Base-by-base conservation (phyloP, 192 early-diverging fungal species). In the Umbelopsis vinacea region DNA sequence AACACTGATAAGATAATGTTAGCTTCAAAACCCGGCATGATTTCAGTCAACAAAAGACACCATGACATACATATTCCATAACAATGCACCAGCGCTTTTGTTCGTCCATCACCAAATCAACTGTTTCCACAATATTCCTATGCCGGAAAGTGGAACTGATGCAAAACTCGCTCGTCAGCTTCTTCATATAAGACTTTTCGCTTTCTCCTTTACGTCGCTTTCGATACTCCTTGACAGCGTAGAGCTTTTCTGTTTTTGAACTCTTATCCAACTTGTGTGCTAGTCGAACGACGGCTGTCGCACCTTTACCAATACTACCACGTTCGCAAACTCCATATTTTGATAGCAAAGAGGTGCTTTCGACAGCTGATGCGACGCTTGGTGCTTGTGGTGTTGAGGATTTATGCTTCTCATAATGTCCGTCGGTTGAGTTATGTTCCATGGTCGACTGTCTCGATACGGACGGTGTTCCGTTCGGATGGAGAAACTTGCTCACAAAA, bases 61-160 rank as follows among this genome's bases (percentile, higher is more conserved):
- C 26, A 60, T 35, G 19, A 81, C 81, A 63, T 83, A 84, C 83
- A 54, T 78, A 78, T 82, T 87, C 86, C 89, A 91, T 93, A 17
- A 90, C 90, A 71, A 90, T 88, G 77, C 92, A 96, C 90, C 88
- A 92, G 76, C 86, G 88, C 53, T 91, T 83, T 37, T 91, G 85
- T 67, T 95, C 91, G 73, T 98, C 97, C 79, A 96, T 92, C 38
- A 99, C 95, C 71, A 99, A 83, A 81, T 99, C 97, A n/a, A 98
- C 88, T 6, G 96, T 97, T 74, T 89, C 88, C 29, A 99, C 94
- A 35, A 99, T 83, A 79, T 99, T 95, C 72, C 88, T 84, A 83
- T 97, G 95, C 54, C 95, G 87, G 60, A 98, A 84, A 40, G 92
- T 91, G 6, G 95, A 96, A 48, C 89, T 91, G 70, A 99, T 98